A percentile compares a stretch with the other conserved stretches of the same genome.
phyloP scores from a whole-genome alignment of 768 basidiomycete genomes.

The Naganishia randhawae region DNA sequence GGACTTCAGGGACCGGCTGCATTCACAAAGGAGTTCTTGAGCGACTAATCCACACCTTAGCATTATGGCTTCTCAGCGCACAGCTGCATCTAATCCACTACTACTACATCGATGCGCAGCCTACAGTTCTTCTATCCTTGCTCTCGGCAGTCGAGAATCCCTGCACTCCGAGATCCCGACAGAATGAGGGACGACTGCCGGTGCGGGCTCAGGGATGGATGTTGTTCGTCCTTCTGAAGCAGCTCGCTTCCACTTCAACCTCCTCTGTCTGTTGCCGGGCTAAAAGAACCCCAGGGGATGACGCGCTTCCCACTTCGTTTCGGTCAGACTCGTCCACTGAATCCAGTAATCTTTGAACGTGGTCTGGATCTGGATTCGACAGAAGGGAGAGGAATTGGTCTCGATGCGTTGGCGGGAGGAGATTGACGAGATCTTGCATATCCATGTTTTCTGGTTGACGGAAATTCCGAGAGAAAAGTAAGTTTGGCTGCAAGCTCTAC shows the following conservation, averaged over 20 bases:
- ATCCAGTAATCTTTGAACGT: background rate
- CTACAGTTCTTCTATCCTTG: background rate
- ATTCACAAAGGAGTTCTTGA: too few relatives aligned
- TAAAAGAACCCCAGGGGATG: background rate
- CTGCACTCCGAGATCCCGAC: background rate
- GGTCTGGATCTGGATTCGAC: slow-evolving; percentile 4
- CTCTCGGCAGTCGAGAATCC: background rate
- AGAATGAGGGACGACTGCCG: background rate
- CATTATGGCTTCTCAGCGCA: too few relatives aligned
- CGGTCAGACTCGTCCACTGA: slow-evolving; percentile 1
- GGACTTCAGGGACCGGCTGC: too few relatives aligned
- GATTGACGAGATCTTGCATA: slow-evolving; percentile 1
- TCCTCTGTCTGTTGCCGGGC: background rate
- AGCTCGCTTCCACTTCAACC: background rate
- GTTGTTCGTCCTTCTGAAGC: background rate
- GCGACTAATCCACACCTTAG: too few relatives aligned
- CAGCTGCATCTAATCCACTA: too few relatives aligned
- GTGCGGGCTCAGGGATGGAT: background rate
- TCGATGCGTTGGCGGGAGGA: slow-evolving; percentile 1
- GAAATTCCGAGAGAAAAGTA: background rate
- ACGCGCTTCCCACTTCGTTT: background rate
- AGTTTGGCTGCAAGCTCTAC: background rate
- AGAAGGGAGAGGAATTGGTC: slow-evolving; percentile 6
- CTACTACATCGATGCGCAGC: too few relatives aligned
- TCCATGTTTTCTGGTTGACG: slow-evolving; percentile 10